Percentiles rank a stretch among this genome's conserved stretches.
Evolutionary conservation across 305 asterid genomes (phyloP).

Genomic region (Ilex paraguariensis): DNA sequence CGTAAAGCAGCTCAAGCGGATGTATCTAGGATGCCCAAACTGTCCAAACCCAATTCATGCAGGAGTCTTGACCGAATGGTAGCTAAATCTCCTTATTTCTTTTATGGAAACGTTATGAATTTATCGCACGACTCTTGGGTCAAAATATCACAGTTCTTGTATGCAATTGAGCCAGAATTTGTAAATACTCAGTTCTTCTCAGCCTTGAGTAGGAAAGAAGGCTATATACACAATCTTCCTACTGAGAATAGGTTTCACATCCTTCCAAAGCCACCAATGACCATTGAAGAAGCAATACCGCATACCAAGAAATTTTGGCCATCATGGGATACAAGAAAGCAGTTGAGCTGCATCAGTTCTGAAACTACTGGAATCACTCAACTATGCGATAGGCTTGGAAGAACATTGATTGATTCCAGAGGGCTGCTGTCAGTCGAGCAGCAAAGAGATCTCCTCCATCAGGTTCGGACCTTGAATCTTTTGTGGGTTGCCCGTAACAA

Average conservation of each 20-base stretch:
- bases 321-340: conserved; percentile 79
- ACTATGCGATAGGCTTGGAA: conserved; percentile 54
- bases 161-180: conserved; percentile 66
- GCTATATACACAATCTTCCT: conserved; percentile 91
- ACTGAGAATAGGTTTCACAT: conserved; percentile 52
- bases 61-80: conserved; percentile 38
- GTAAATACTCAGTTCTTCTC: conserved; percentile 48
- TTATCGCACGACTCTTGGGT: conserved; percentile 62
- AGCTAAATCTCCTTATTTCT: conserved; percentile 73
- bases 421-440: conserved; percentile 46
- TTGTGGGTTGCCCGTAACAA: conserved; percentile 58
- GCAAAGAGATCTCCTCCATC: conserved; percentile 53
- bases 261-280: conserved; percentile 65
- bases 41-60: conserved; percentile 36
- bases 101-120: conserved; percentile 53
- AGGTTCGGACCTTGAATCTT: conserved; percentile 51
- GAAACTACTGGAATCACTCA: conserved; percentile 37
- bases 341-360: conserved; percentile 38
- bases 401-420: conserved; percentile 33
- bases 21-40: conserved; percentile 30
- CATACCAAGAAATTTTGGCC: conserved; percentile 76
- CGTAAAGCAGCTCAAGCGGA: conserved; percentile 21
- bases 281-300: conserved; percentile 65
- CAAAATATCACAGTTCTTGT: conserved; percentile 66
- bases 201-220: conserved; percentile 71